Conservation (phyloP, 164 flowering plant species). For the Vitis riparia region DNA sequence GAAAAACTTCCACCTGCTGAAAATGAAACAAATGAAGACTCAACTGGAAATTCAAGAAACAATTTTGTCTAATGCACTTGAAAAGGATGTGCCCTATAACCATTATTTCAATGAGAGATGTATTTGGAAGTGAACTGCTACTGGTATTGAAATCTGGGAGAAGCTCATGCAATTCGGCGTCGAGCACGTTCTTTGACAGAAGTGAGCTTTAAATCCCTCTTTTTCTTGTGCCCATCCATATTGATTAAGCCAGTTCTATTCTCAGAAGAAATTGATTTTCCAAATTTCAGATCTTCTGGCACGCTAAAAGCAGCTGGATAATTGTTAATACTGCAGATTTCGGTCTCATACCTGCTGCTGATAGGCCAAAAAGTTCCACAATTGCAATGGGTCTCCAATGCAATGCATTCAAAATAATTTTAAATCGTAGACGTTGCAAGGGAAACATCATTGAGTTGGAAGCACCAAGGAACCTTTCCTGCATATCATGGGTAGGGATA, state of each 20-base stretch:
- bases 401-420: constrained; percentile 11
- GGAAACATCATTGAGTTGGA: constrained; percentile 11
- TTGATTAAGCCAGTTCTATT: constrained; percentile 14
- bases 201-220: constrained; percentile 30
- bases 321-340: constrained; percentile 52
- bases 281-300: constrained; percentile 43
- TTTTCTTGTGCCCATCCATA: constrained; percentile 29
- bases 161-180: constrained; percentile 7
- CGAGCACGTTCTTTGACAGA: constrained; percentile 14
- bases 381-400: constrained; percentile 13
- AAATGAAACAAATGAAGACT: background rate
- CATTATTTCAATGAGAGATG: background rate
- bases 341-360: constrained; percentile 14
- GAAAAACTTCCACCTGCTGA: constrained; percentile 1
- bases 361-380: constrained; percentile 15
- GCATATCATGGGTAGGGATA: constrained; percentile 16
- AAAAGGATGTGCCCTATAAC: background rate
- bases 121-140: background rate
- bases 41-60: background rate
- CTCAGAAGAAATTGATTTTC: constrained; percentile 14
- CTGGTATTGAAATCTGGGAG: background rate
- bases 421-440: constrained; percentile 11
- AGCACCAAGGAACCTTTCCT: constrained; percentile 19
- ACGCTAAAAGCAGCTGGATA: constrained; percentile 79
- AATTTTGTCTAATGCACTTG: background rate